phyloP scores from a whole-genome alignment of 2,329 filamentous ascomycete species.

The Colletotrichum caudatum region DNA sequence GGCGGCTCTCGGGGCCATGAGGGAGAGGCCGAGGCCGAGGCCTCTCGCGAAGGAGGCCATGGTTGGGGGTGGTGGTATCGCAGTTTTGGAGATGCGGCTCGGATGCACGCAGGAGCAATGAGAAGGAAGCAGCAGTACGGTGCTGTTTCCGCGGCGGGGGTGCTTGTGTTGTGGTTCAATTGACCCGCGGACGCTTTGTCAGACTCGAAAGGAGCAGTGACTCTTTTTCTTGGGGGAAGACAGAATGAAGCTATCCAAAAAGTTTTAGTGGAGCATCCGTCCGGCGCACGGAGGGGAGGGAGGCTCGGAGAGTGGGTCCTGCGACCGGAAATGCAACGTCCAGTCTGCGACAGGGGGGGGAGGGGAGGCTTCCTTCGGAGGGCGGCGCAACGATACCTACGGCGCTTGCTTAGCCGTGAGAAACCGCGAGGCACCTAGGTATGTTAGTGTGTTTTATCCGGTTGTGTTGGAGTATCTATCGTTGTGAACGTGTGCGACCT shows the following conservation, averaged over 20 bases:
- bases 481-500: too few species aligned
- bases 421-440: too few species aligned
- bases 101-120: not conserved
- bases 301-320: not conserved
- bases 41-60: conserved; percentile 38
- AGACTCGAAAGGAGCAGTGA: conserved; percentile 6
- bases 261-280: conserved; percentile 34
- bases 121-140: not conserved
- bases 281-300: not conserved
- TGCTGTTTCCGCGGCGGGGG: not conserved
- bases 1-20: conserved; percentile 20
- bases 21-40: conserved; percentile 30
- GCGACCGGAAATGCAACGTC: conserved; percentile 15
- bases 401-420: conserved; percentile 1
- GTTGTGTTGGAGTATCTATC: too few species aligned
- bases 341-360: conserved; percentile 23
- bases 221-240: not conserved
- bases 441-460: too few species aligned
- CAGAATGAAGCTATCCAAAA: conserved; percentile 42
- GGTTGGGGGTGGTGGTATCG: not conserved
- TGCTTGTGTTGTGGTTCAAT: conserved; percentile 16
- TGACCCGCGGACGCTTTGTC: conserved; percentile 12
- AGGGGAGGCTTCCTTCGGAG: conserved; percentile 14
- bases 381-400: conserved; percentile 35
- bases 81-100: not conserved